phyloP scores from a whole-genome alignment of 2,329 filamentous ascomycete genomes.

The Lachnellula cervina region DNA sequence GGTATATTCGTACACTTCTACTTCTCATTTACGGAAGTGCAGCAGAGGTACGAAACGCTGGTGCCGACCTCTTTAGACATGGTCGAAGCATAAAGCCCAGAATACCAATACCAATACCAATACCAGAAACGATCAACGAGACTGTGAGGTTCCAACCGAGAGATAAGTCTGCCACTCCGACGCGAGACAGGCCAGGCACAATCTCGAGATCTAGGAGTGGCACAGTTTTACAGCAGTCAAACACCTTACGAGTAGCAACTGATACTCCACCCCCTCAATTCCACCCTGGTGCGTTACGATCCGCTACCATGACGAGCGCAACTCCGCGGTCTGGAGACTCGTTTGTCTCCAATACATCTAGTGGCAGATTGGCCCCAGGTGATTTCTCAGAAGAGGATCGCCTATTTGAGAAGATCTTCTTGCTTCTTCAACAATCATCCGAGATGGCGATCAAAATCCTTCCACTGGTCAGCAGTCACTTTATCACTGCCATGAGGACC shows the following conservation, averaged over 20 bases:
- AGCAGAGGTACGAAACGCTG: conserved; percentile 52
- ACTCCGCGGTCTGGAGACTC: conserved; percentile 82
- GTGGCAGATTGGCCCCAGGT: conserved; percentile 30
- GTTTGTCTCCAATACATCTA: conserved; percentile 48
- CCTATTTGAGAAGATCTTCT: conserved; percentile 76
- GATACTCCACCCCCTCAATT: conserved; percentile 47
- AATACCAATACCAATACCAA: background rate
- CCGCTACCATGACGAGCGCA: conserved; percentile 43
- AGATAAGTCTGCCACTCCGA: conserved; percentile 51
- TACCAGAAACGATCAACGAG: conserved; percentile 29
- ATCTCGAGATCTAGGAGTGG: conserved; percentile 30
- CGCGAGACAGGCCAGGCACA: conserved; percentile 42
- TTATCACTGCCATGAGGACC: conserved; percentile 57
- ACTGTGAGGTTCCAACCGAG: conserved; percentile 48
- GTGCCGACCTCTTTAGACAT: conserved; percentile 22
- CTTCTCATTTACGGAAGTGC: conserved; percentile 63
- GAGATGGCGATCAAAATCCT: conserved; percentile 69
- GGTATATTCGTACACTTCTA: conserved; percentile 61
- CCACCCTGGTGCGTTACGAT: conserved; percentile 46
- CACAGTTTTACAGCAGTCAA: conserved; percentile 30
- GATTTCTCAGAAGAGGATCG: conserved; percentile 73
- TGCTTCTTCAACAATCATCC: conserved; percentile 68
- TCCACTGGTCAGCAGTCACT: conserved; percentile 64
- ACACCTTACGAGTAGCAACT: conserved; percentile 48
- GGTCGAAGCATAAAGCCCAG: conserved; percentile 9